A percentile compares a stretch with the other conserved stretches of the same genome.
These are phyloP conservation scores for Cochlearia excelsa DNA, from an alignment of 345 rosid genomes.

Conservation along the genomic window DNA sequence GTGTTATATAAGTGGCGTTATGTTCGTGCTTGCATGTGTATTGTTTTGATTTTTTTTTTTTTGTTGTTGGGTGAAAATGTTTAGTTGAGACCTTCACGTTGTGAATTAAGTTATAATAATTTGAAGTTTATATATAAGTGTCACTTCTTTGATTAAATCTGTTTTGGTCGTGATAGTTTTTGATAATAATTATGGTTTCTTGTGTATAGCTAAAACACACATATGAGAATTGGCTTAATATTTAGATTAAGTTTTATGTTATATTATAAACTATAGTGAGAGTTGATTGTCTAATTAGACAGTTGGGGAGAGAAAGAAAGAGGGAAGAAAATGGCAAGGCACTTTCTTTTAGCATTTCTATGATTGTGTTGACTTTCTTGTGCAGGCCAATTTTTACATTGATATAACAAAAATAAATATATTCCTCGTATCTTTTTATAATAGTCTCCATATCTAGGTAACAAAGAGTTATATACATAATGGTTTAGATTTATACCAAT, in stretches of 20 bases:
- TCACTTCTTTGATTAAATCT: constrained; percentile 9
- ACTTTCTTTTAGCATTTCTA: constrained; percentile 29
- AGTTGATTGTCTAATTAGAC: constrained; percentile 13
- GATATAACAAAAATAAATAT: not conserved
- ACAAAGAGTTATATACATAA: no score
- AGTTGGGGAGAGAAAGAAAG: constrained; percentile 18
- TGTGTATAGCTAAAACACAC: constrained; percentile 3
- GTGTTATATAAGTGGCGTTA: constrained; percentile 17
- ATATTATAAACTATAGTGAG: constrained; percentile 1
- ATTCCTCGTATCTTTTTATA: no score
- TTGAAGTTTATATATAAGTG: constrained; percentile 6
- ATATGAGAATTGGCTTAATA: not conserved
- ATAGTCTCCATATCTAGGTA: no score
- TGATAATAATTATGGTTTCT: constrained; percentile 9
- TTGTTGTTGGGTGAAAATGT: constrained; percentile 25
- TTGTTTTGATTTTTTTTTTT: not conserved
- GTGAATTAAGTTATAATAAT: constrained; percentile 5
- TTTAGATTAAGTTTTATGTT: constrained; percentile 1
- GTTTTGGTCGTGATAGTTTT: constrained; percentile 23
- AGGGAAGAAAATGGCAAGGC: constrained; percentile 38
- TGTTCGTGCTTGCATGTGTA: constrained; percentile 37
- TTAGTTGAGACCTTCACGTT: constrained; percentile 41
- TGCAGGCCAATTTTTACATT: constrained; percentile 11
- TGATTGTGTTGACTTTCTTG: constrained; percentile 33
- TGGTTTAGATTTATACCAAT: no score